Conservation (phyloP, 208 protist species). For the Porcisia hertigi region DNA sequence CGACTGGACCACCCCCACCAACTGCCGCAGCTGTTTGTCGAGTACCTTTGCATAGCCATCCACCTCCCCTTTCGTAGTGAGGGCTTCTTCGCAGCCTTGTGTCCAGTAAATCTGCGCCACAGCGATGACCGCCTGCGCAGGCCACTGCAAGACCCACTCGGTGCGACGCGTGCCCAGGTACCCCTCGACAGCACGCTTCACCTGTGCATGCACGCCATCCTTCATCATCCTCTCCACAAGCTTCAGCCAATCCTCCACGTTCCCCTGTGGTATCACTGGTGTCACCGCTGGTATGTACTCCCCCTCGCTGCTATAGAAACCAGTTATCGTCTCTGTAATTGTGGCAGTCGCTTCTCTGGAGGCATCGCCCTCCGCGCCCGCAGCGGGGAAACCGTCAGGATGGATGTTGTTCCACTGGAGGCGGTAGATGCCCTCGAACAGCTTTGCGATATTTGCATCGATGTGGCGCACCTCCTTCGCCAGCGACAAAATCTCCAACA, state of each 20-base stretch:
- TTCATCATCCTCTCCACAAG: slow-evolving; percentile 96
- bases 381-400: neutral
- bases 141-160: slow-evolving; percentile 92
- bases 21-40: slow-evolving; percentile 83
- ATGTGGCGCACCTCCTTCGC: slow-evolving; percentile 95
- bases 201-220: slow-evolving; percentile 78
- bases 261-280: slow-evolving; percentile 88
- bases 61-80: slow-evolving; percentile 69
- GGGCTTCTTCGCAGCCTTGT: slow-evolving; percentile 90
- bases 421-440: slow-evolving; percentile 94
- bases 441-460: slow-evolving; percentile 95
- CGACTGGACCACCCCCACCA: slow-evolving; percentile 93
- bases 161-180: slow-evolving; percentile 71
- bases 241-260: slow-evolving; percentile 97
- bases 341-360: neutral
- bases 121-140: slow-evolving; percentile 92
- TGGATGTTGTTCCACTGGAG: slow-evolving; percentile 75
- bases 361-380: neutral
- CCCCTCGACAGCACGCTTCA: slow-evolving; percentile 57
- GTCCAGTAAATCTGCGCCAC: slow-evolving; percentile 96
- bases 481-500: slow-evolving; percentile 96
- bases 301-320: slow-evolving; percentile 93
- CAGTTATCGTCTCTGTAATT: slow-evolving; percentile 69
- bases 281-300: slow-evolving; percentile 91
- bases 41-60: slow-evolving; percentile 61